These are phyloP conservation scores for Russula virescens DNA, from an alignment of 768 basidiomycete species.

Conservation along the genomic window DNA sequence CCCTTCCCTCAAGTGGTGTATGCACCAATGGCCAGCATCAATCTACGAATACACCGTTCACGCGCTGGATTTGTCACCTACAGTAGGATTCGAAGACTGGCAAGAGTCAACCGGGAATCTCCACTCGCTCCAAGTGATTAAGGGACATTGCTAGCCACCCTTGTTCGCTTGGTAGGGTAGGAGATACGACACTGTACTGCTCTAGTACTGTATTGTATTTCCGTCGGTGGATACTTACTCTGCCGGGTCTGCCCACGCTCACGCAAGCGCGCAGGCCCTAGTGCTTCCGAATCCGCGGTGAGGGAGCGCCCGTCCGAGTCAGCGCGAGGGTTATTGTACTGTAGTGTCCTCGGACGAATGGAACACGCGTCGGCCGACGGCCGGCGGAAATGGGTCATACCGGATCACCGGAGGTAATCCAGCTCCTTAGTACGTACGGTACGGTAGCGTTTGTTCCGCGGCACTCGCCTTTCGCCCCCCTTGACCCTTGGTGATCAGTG, in stretches of 20 bases:
- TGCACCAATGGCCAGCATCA: not conserved
- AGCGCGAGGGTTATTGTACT: no score
- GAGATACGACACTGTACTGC: no score
- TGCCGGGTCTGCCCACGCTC: no score
- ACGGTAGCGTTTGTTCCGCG: not conserved
- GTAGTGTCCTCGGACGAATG: no score
- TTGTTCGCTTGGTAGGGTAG: no score
- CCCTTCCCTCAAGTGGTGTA: no score
- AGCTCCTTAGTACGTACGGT: not conserved
- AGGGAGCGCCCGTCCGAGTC: not conserved
- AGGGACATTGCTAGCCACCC: not conserved
- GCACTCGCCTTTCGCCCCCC: not conserved
- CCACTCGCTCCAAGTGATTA: not conserved
- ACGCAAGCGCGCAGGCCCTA: not conserved
- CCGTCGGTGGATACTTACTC: no score
- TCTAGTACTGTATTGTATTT: no score
- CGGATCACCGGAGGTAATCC: not conserved
- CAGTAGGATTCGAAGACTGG: not conserved
- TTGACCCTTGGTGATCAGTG: not conserved
- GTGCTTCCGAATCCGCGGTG: no score
- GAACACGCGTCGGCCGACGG: not conserved
- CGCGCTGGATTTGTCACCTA: not conserved
- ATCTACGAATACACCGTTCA: not conserved
- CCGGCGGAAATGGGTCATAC: no score
- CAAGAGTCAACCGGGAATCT: not conserved